Conservation (phyloP, 1,139 yeast genomes). For the Geotrichum cucujoidarum region DNA sequence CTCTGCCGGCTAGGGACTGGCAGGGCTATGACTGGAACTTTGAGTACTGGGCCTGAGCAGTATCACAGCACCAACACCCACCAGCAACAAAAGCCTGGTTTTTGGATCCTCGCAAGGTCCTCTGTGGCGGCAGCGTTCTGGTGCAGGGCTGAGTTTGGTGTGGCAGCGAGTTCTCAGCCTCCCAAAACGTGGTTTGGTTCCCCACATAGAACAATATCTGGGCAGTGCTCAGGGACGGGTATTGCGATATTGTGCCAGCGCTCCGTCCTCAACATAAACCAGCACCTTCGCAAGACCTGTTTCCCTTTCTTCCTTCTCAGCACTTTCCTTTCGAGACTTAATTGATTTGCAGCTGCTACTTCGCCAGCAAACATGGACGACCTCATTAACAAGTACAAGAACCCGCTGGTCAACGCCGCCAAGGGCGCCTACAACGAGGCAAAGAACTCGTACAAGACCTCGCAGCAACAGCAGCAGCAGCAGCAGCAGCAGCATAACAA, state of each 20-base stretch:
- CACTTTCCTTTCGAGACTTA: neutral
- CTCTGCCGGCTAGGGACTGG: too few relatives aligned
- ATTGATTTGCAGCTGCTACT: neutral
- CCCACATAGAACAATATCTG: too few relatives aligned
- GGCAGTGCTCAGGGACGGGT: neutral
- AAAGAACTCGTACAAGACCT: constrained; percentile 1
- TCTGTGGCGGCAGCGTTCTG: too few relatives aligned
- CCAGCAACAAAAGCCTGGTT: too few relatives aligned
- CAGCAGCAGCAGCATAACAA: too few relatives aligned
- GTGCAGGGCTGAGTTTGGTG: neutral
- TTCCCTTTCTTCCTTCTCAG: neutral
- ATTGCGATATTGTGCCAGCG: neutral
- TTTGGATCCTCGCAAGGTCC: too few relatives aligned
- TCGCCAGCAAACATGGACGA: neutral
- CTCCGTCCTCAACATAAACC: neutral
- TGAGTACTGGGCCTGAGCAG: too few relatives aligned
- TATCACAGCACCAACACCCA: too few relatives aligned
- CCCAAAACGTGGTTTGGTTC: too few relatives aligned
- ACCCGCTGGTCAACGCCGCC: constrained; percentile 1
- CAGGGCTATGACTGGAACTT: too few relatives aligned
- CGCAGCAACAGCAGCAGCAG: neutral
- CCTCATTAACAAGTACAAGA: neutral
- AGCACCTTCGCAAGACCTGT: neutral
- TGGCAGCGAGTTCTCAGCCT: too few relatives aligned
- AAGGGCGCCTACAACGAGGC: neutral